phyloP scores from a whole-genome alignment of 768 basidiomycete species.

The Tylopilus plumbeoviolaceoides region DNA sequence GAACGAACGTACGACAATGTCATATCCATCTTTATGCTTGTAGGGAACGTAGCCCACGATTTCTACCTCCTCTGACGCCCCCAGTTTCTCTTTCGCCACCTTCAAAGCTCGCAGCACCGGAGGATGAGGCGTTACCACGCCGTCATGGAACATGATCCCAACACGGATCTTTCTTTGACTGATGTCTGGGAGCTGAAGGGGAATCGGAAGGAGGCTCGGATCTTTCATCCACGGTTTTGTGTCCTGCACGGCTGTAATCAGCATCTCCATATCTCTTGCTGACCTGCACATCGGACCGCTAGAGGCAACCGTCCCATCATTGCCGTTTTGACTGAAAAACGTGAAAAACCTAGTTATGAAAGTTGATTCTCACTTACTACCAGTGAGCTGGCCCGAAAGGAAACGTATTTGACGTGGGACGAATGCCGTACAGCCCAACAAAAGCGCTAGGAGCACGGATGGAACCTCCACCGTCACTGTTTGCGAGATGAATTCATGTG shows the following conservation, averaged over 20 bases:
- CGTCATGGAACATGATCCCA: constrained; percentile 34
- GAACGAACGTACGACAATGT: constrained; percentile 26
- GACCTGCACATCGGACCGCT: constrained; percentile 27
- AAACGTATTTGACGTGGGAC: constrained; percentile 35
- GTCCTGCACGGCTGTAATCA: constrained; percentile 22
- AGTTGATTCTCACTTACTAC: constrained; percentile 16
- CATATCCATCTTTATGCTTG: constrained; percentile 32
- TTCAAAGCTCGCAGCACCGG: constrained; percentile 41
- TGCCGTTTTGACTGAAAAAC: constrained; percentile 22
- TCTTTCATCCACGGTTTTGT: constrained; percentile 41
- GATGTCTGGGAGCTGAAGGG: constrained; percentile 22
- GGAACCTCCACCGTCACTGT: constrained; percentile 34
- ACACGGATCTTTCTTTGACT: constrained; percentile 27
- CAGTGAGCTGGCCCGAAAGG: constrained; percentile 10
- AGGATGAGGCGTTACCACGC: constrained; percentile 36
- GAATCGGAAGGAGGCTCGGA: constrained; percentile 31
- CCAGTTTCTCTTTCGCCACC: constrained; percentile 33
- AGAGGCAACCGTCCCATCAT: constrained; percentile 10
- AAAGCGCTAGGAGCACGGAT: constrained; percentile 37
- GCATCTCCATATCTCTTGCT: constrained; percentile 23
- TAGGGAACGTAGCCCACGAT: constrained; percentile 35
- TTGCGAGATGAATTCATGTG: background rate
- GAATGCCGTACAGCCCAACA: constrained; percentile 38
- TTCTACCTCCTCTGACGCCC: constrained; percentile 30
- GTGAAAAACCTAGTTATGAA: constrained; percentile 1